Evolutionary conservation across 169 alveolate genomes (phyloP), one percentile per base, ranked within the genome.

Genomic region (Eimeria praecox): DNA sequence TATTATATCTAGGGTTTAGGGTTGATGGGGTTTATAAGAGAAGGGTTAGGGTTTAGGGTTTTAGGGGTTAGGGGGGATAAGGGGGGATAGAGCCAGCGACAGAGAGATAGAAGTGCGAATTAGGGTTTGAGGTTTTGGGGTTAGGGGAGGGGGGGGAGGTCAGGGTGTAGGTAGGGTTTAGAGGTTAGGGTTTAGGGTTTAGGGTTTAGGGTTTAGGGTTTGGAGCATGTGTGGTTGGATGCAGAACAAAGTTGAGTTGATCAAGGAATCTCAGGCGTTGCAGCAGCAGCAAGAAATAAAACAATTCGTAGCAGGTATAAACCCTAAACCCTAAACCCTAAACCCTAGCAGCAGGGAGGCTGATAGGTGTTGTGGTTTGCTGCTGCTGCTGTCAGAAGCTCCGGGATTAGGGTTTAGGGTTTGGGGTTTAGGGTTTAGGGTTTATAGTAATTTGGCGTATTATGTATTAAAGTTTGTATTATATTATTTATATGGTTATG

Each of bases 201-300:
- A 59, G 69, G 69, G 69, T 59, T 59, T 59, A 59, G 69, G 69
- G 69, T 59, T 59, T 59, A 59, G 69, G 69, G 69, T 22, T 59
- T 56, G 24, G 66, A 27, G 59, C 22, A n/a, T 42, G 2, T 44
- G 64, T 42, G 90, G 18, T 30, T 80, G 56, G 22, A 9, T 14
- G 46, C 99, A 99, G 97, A 99, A 99, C 97, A 99, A 99, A 98
- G 99, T 99, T 73, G 99, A 99, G 98, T 98, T 99, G 95, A 99
- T 99, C 95, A 99, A 99, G 97, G 99, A 98, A 94, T 98, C 98
- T 77, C 98, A 98, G 98, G 99, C 99, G 27, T 97, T 97, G 92
- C 98, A 98, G 90, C 99, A 99, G 85, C 99, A 99, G 95, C 99
- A 99, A 86, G 99, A 99, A 91, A 99, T 99, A 94, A 98, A 97